phyloP scores from a whole-genome alignment of 495 filamentous ascomycete species.

The Ascodesmis nigricans region DNA sequence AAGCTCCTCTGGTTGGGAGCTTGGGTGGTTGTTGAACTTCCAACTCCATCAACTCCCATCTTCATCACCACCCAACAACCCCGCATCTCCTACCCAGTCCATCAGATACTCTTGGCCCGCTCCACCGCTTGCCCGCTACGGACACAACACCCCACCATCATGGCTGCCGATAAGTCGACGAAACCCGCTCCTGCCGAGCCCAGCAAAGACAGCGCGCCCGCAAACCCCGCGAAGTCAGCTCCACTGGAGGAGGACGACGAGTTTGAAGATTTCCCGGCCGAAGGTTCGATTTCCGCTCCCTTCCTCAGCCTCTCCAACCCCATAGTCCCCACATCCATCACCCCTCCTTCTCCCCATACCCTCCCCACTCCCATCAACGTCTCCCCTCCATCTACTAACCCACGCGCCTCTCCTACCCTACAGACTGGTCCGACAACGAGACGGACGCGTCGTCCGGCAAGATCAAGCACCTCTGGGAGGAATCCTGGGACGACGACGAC shows the following conservation, averaged over 20 bases:
- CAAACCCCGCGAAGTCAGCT: no score
- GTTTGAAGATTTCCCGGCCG: slow-evolving; percentile 96
- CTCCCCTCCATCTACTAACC: no score
- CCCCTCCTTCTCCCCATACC: not conserved
- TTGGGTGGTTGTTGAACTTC: no score
- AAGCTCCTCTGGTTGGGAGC: no score
- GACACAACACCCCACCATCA: slow-evolving; percentile 3
- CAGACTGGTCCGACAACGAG: slow-evolving; percentile 20
- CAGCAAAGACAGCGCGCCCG: no score
- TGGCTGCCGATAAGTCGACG: slow-evolving; percentile 23
- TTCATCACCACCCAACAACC: no score
- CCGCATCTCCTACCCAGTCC: no score
- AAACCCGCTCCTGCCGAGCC: slow-evolving; percentile 23
- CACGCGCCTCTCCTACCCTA: not conserved
- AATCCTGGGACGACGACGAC: slow-evolving; percentile 99
- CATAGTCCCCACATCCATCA: not conserved
- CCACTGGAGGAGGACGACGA: slow-evolving; percentile 92
- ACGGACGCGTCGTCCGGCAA: slow-evolving; percentile 18
- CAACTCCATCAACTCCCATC: no score
- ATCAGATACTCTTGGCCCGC: no score
- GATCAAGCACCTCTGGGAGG: slow-evolving; percentile 85
- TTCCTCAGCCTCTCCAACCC: not conserved
- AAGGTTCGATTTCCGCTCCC: slow-evolving; percentile 37
- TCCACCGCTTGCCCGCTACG: no score
- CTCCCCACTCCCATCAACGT: not conserved